Conservation (phyloP, 179 eudicot species). For the Actinidia chinensis region DNA sequence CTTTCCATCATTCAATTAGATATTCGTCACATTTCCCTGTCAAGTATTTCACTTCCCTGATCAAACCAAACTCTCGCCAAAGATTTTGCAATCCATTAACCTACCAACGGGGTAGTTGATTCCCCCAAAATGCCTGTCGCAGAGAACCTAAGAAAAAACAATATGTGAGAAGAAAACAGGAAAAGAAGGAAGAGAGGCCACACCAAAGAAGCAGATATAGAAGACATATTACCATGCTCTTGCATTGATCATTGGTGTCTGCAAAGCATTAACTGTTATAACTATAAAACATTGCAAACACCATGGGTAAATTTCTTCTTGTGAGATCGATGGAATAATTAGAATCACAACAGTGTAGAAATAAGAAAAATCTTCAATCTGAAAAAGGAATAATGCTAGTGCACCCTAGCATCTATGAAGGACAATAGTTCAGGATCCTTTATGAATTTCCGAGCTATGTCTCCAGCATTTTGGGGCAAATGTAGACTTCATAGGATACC, state of each 20-base stretch:
- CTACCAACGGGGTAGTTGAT: constrained; percentile 98
- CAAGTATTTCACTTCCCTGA: constrained; percentile 79
- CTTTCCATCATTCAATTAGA: constrained; percentile 72
- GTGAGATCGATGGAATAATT: constrained; percentile 6
- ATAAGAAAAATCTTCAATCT: constrained; percentile 1
- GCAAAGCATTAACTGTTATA: constrained; percentile 92
- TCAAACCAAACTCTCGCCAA: constrained; percentile 83
- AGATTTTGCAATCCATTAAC: constrained; percentile 87
- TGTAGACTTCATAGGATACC: constrained; percentile 65
- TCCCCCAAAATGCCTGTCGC: constrained; percentile 99
- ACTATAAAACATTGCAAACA: constrained; percentile 89
- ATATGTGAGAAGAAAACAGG: constrained; percentile 19
- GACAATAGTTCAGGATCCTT: constrained; percentile 79
- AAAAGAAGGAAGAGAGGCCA: constrained; percentile 2
- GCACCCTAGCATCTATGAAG: constrained; percentile 97
- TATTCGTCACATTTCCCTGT: constrained; percentile 79
- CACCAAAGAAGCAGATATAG: constrained; percentile 22
- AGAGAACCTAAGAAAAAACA: constrained; percentile 65
- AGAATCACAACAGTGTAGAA: not conserved
- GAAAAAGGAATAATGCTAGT: not conserved
- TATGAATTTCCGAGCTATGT: constrained; percentile 81
- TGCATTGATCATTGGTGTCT: constrained; percentile 98
- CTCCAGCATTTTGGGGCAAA: constrained; percentile 97
- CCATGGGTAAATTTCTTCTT: constrained; percentile 5
- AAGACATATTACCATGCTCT: constrained; percentile 76